These are phyloP conservation scores for Hirsutella minnesotensis DNA, from an alignment of 2,329 filamentous ascomycete genomes.

Conservation along the genomic window DNA sequence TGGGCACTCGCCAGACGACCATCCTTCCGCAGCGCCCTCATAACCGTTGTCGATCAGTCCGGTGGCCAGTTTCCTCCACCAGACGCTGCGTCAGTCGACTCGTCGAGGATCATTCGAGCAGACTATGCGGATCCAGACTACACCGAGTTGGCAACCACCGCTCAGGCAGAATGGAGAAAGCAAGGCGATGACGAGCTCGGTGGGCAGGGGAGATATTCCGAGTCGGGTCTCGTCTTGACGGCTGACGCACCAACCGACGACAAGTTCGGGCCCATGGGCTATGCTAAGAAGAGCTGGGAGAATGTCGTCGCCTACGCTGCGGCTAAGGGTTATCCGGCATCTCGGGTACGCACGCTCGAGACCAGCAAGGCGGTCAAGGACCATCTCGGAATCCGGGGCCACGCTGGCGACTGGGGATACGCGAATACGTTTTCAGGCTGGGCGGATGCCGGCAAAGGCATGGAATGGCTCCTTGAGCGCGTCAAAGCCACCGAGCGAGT, in stretches of 20 bases:
- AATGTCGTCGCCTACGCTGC: constrained; percentile 44
- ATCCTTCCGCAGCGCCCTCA: constrained; percentile 36
- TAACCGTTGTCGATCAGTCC: constrained; percentile 49
- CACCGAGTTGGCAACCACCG: constrained; percentile 57
- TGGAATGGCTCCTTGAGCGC: constrained; percentile 49
- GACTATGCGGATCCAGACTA: constrained; percentile 81
- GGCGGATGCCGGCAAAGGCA: constrained; percentile 63
- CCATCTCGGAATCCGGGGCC: constrained; percentile 34
- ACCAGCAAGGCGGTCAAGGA: constrained; percentile 29
- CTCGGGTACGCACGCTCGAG: constrained; percentile 33
- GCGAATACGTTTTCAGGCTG: constrained; percentile 65
- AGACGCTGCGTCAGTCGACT: constrained; percentile 50
- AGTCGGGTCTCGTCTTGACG: constrained; percentile 57
- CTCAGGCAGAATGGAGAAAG: constrained; percentile 59
- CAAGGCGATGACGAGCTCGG: constrained; percentile 42
- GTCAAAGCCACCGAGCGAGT: constrained; percentile 45
- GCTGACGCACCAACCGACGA: constrained; percentile 31
- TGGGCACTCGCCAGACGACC: constrained; percentile 55
- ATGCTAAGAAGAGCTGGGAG: constrained; percentile 46
- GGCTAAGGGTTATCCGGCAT: constrained; percentile 23
- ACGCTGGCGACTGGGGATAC: constrained; percentile 56
- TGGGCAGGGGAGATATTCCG: constrained; percentile 54
- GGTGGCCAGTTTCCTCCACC: constrained; percentile 44
- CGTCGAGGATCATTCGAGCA: constrained; percentile 50
- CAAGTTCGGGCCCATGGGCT: constrained; percentile 35